Percentiles rank a stretch among this genome's conserved stretches.
These are phyloP conservation scores for Kodamaea fungicola DNA, from an alignment of 1,139 yeast species.

Conservation along the genomic window DNA sequence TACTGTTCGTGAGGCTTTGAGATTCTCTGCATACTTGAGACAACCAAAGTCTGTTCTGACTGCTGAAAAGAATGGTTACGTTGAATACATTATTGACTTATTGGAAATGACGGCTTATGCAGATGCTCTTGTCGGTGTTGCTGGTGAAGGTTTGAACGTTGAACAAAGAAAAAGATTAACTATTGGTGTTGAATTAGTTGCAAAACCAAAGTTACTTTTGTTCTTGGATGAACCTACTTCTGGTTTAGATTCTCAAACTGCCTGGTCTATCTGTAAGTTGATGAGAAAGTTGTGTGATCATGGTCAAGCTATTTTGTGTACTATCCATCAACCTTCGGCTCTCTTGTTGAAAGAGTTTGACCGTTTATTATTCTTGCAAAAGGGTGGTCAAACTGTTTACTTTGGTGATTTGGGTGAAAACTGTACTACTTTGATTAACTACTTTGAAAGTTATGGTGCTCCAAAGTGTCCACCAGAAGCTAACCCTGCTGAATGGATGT, in stretches of 20 bases:
- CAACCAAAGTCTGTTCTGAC: constrained; percentile 56
- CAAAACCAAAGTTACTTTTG: constrained; percentile 75
- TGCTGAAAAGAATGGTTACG: constrained; percentile 64
- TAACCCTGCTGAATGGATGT: constrained; percentile 84
- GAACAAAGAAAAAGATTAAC: constrained; percentile 85
- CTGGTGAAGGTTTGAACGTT: constrained; percentile 75
- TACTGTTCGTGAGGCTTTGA: constrained; percentile 76
- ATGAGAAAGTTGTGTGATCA: constrained; percentile 71
- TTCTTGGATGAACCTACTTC: constrained; percentile 93
- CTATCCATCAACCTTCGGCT: constrained; percentile 84
- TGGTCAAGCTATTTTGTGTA: constrained; percentile 82
- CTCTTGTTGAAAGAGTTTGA: constrained; percentile 74
- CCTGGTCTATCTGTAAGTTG: constrained; percentile 79
- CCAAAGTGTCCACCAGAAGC: constrained; percentile 55
- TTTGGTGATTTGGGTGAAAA: constrained; percentile 75
- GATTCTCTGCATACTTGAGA: constrained; percentile 70
- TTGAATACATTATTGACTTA: constrained; percentile 64
- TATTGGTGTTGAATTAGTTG: constrained; percentile 83
- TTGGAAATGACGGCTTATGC: constrained; percentile 73
- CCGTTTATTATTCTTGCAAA: constrained; percentile 64
- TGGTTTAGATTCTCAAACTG: constrained; percentile 89
- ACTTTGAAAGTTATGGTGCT: constrained; percentile 71
- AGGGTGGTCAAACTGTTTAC: constrained; percentile 77
- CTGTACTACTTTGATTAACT: constrained; percentile 56
- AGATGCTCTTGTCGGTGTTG: constrained; percentile 80